These are phyloP conservation scores for Pseudoneurospora amorphoporcata DNA, from an alignment of 495 filamentous ascomycete genomes.

Conservation along the genomic window DNA sequence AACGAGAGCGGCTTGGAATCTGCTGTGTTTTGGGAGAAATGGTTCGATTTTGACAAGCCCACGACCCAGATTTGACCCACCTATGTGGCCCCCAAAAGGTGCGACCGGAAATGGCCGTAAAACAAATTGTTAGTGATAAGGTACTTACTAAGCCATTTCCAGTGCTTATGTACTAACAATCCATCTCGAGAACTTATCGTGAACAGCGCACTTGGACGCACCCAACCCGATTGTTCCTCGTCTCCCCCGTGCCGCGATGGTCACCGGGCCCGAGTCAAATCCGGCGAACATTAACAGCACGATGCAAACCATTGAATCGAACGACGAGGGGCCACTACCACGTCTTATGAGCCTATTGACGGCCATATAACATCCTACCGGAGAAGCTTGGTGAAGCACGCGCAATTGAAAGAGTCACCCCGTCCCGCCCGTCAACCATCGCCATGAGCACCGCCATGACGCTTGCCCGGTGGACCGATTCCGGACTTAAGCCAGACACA, in stretches of 20 bases:
- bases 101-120: constrained; percentile 16
- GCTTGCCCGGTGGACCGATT: not conserved
- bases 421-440: not conserved
- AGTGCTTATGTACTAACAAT: not conserved
- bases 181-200: constrained; percentile 16
- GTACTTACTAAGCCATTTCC: not conserved
- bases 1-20: not conserved
- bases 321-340: not conserved
- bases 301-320: not conserved
- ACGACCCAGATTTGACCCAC: constrained; percentile 5
- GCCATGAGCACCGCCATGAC: not conserved
- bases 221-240: not conserved
- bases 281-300: not conserved
- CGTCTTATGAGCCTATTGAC: not conserved
- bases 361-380: not conserved
- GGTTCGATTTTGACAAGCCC: not conserved
- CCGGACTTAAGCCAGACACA: not conserved
- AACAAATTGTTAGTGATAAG: constrained; percentile 11
- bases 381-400: not conserved
- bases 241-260: not conserved
- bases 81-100: constrained; percentile 13
- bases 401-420: not conserved
- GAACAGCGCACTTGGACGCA: not conserved
- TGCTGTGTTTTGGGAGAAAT: not conserved
- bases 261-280: not conserved